phyloP scores from a whole-genome alignment of 345 rosid genomes.

The Lumnitzera racemosa region DNA sequence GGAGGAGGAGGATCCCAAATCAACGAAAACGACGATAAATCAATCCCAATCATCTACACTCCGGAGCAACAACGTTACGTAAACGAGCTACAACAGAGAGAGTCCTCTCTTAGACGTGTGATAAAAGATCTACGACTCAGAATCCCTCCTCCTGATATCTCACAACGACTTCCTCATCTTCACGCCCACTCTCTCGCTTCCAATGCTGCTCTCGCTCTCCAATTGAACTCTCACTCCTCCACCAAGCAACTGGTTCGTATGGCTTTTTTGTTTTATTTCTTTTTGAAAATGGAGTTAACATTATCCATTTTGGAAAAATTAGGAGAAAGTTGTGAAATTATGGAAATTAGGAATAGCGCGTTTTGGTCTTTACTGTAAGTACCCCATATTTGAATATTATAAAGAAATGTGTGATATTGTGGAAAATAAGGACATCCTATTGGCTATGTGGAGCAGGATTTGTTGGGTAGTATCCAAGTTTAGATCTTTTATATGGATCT shows the following conservation, averaged over 20 bases:
- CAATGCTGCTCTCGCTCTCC: slow-evolving; percentile 82
- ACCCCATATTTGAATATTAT: too few relatives aligned
- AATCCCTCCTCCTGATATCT: slow-evolving; percentile 78
- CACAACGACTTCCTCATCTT: slow-evolving; percentile 87
- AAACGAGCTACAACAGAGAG: slow-evolving; percentile 59
- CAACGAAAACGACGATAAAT: slow-evolving; percentile 24
- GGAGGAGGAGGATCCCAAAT: slow-evolving; percentile 39
- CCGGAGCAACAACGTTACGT: slow-evolving; percentile 65
- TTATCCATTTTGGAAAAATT: not conserved
- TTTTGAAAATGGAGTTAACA: not conserved
- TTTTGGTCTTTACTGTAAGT: too few relatives aligned
- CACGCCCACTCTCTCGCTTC: slow-evolving; percentile 92
- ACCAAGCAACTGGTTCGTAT: slow-evolving; percentile 73
- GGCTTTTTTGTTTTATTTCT: not conserved
- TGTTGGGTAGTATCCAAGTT: too few relatives aligned
- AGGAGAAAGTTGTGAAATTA: too few relatives aligned
- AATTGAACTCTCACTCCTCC: slow-evolving; percentile 86
- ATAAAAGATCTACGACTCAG: slow-evolving; percentile 83
- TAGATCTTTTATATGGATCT: too few relatives aligned
- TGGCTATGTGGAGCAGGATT: too few relatives aligned
- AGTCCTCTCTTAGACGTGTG: slow-evolving; percentile 61
- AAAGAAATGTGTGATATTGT: too few relatives aligned
- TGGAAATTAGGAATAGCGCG: too few relatives aligned
- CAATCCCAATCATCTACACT: slow-evolving; percentile 46
- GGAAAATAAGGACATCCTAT: too few relatives aligned